Evolutionary conservation across 495 filamentous ascomycete species (phyloP), one percentile per base, ranked within the genome.

Genomic region (Penicillium pulvis): DNA sequence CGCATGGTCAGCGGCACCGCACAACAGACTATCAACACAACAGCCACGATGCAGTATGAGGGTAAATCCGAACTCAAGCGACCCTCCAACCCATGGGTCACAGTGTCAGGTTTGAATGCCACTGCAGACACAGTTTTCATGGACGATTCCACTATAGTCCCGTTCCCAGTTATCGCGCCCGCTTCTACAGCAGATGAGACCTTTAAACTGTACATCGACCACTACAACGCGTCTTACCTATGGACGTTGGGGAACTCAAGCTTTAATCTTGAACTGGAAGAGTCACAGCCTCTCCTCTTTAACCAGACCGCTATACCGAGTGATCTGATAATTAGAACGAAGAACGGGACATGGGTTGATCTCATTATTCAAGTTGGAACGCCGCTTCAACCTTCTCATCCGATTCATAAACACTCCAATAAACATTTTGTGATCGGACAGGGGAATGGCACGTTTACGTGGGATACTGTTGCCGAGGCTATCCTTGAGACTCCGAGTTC

Each of bases 371-470:
- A 74, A 39, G 66, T 73, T 2, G 50, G 57, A 11, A 61, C 66
- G 1, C 62, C 73, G 8, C 55, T 77, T 5, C 66, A 74, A 50
- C 72, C 78, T 0, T 67, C 78, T 36, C 85, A 88, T 55, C 79
- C 81, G 0, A 81, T 88, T 51, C 85, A 88, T 70, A 87, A 87
- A 63, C 85, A 88, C 67, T 81, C 77, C 20, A 87, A 81, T 65
- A 86, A 85, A 56, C 79, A 74, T 55, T 85, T 78, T 58, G 66
- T 81, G 28, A 80, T 87, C 54, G 85, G 85, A 1, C 56, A 66
- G 35, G 84, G 82, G 3, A 56, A 45, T 0, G 83, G 83, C 0
- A 57, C 47, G 0, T 88, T 81, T 58, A 81, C 70, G 6, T 87
- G 76, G 54, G 67, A 69, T 7, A 72, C 75, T 2, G 81, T 86